phyloP scores from a whole-genome alignment of 257 asterid species.

The Solanum okadae region DNA sequence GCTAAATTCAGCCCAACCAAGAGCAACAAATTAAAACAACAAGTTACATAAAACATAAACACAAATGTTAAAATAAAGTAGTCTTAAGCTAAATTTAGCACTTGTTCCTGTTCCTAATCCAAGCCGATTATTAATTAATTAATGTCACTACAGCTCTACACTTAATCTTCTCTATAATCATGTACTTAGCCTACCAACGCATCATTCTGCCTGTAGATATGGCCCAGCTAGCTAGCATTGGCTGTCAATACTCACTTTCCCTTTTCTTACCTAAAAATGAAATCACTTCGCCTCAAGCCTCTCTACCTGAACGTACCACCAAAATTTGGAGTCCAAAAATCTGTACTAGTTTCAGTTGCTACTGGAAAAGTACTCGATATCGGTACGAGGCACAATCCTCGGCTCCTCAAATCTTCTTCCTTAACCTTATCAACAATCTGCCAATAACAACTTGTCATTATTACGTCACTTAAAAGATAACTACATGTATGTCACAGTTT shows the following conservation, averaged over 20 bases:
- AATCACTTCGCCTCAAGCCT: background rate
- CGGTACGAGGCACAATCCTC: conserved; percentile 81
- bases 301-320: conserved; percentile 55
- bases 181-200: conserved; percentile 9
- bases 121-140: conserved; percentile 6
- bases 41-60: background rate
- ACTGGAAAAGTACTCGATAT: conserved; percentile 72
- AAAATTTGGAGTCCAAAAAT: conserved; percentile 67
- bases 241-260: conserved; percentile 41
- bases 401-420: conserved; percentile 47
- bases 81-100: conserved; percentile 66
- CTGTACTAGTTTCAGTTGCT: conserved; percentile 48
- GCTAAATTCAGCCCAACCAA: conserved; percentile 62
- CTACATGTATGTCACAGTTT: background rate
- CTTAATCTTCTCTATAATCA: conserved; percentile 17
- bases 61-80: conserved; percentile 3
- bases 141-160: conserved; percentile 18
- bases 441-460: background rate
- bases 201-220: conserved; percentile 23
- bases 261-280: background rate
- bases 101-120: conserved; percentile 61
- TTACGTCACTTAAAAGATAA: background rate
- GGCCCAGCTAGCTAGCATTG: conserved; percentile 47
- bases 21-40: conserved; percentile 2
- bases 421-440: conserved; percentile 26